These are phyloP conservation scores for Escallonia rubra DNA, from an alignment of 129 eudicot species.

Conservation along the genomic window DNA sequence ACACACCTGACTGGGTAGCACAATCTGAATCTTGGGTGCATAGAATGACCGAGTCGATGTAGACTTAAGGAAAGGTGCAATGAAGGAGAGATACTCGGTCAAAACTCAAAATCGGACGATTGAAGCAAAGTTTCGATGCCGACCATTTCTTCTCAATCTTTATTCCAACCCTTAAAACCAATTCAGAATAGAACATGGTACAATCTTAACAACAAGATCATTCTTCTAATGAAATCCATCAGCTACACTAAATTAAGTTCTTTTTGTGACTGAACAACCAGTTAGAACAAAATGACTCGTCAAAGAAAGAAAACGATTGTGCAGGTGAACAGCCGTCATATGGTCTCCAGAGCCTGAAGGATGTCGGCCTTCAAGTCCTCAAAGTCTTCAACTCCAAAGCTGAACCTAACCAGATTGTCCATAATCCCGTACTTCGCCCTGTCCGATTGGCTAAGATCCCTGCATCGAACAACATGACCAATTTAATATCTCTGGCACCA, in stretches of 20 bases:
- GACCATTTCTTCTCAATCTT: too few relatives aligned
- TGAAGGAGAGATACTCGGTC: too few relatives aligned
- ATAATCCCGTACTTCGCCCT: slow-evolving; percentile 75
- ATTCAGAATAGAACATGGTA: too few relatives aligned
- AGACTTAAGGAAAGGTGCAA: too few relatives aligned
- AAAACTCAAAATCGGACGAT: too few relatives aligned
- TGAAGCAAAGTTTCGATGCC: too few relatives aligned
- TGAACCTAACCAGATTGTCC: slow-evolving; percentile 88
- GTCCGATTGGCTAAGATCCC: slow-evolving; percentile 75
- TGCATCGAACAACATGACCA: slow-evolving; percentile 19
- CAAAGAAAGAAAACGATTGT: slow-evolving; percentile 12
- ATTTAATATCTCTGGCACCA: background rate
- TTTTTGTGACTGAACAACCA: background rate
- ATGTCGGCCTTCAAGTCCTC: slow-evolving; percentile 73
- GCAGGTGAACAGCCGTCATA: slow-evolving; percentile 43
- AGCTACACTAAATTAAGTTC: background rate
- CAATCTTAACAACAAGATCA: too few relatives aligned
- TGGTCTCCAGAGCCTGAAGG: slow-evolving; percentile 77
- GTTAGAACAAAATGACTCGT: background rate
- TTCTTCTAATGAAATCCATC: background rate
- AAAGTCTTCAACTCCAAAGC: slow-evolving; percentile 83
- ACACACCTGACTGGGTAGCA: too few relatives aligned
- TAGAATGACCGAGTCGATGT: too few relatives aligned
- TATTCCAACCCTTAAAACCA: too few relatives aligned
- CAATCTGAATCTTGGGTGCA: too few relatives aligned